phyloP scores from a whole-genome alignment of 2,329 filamentous ascomycete genomes.

The Plectosphaerella plurivora region DNA sequence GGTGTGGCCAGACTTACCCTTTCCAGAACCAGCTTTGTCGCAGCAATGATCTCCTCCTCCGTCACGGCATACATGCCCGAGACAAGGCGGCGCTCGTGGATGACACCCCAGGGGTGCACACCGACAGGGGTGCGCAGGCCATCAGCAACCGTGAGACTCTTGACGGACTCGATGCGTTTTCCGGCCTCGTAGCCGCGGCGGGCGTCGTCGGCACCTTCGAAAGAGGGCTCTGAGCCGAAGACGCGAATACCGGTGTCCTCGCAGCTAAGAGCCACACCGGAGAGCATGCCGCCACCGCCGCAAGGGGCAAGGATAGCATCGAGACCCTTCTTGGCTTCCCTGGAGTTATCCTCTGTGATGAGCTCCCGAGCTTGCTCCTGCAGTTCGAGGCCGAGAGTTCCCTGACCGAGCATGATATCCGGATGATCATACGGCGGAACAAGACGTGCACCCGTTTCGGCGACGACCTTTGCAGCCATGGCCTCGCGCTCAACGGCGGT shows the following conservation, averaged over 20 bases:
- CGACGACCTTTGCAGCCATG: slow-evolving; percentile 57
- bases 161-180: slow-evolving; percentile 58
- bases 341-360: slow-evolving; percentile 20
- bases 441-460: slow-evolving; percentile 62
- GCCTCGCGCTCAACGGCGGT: slow-evolving; percentile 71
- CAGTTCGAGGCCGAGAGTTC: slow-evolving; percentile 71
- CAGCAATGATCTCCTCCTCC: slow-evolving; percentile 69
- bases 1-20: slow-evolving; percentile 25
- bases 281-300: slow-evolving; percentile 75
- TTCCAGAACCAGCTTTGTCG: slow-evolving; percentile 69
- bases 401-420: slow-evolving; percentile 78
- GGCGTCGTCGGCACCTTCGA: slow-evolving; percentile 73
- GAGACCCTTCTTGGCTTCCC: slow-evolving; percentile 27
- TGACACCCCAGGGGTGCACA: slow-evolving; percentile 62
- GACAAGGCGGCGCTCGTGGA: slow-evolving; percentile 62
- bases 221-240: slow-evolving; percentile 74
- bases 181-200: slow-evolving; percentile 58
- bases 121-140: slow-evolving; percentile 74
- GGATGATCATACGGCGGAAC: slow-evolving; percentile 82
- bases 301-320: slow-evolving; percentile 69
- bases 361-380: slow-evolving; percentile 58
- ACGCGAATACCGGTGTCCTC: slow-evolving; percentile 62
- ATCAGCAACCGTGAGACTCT: slow-evolving; percentile 72
- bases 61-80: slow-evolving; percentile 60
- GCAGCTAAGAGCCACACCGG: slow-evolving; percentile 67